Evolutionary conservation across 805 yeast species (phyloP).

Genomic region (Saccharomycopsis sp.): DNA sequence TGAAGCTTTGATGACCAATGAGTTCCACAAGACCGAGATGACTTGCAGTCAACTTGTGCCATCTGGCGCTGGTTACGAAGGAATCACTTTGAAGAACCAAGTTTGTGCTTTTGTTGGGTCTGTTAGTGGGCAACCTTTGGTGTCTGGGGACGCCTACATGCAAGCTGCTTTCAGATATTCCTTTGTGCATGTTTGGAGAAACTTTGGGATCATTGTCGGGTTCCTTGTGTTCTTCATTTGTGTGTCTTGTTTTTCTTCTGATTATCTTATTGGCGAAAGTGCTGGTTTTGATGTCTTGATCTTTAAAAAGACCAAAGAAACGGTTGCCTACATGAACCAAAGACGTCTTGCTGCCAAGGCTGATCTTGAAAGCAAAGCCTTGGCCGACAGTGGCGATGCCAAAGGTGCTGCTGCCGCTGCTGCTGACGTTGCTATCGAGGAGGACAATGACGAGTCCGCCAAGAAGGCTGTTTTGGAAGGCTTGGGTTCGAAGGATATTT

Average conservation of each 20-base stretch:
- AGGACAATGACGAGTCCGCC: background rate
- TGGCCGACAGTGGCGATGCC: no score
- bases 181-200: constrained; percentile 67
- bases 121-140: constrained; percentile 39
- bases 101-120: constrained; percentile 61
- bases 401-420: no score
- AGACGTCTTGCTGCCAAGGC: no score
- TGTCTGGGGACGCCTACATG: constrained; percentile 55
- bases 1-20: constrained; percentile 58
- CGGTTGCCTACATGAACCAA: background rate
- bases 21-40: constrained; percentile 50
- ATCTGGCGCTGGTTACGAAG: constrained; percentile 43
- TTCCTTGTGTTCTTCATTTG: constrained; percentile 30
- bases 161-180: constrained; percentile 39
- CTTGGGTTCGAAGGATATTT: constrained; percentile 34
- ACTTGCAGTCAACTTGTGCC: constrained; percentile 55
- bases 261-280: constrained; percentile 19
- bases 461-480: constrained; percentile 26
- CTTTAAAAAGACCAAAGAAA: constrained; percentile 15
- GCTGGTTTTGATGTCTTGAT: constrained; percentile 25
- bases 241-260: constrained; percentile 23
- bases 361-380: constrained; percentile 25
- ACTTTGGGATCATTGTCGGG: constrained; percentile 58
- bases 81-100: constrained; percentile 30
- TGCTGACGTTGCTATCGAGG: no score